Percentiles rank a stretch among this genome's conserved stretches.
These are phyloP conservation scores for Entamoeba moshkovskii DNA, from an alignment of 208 protist genomes.

Conservation along the genomic window DNA sequence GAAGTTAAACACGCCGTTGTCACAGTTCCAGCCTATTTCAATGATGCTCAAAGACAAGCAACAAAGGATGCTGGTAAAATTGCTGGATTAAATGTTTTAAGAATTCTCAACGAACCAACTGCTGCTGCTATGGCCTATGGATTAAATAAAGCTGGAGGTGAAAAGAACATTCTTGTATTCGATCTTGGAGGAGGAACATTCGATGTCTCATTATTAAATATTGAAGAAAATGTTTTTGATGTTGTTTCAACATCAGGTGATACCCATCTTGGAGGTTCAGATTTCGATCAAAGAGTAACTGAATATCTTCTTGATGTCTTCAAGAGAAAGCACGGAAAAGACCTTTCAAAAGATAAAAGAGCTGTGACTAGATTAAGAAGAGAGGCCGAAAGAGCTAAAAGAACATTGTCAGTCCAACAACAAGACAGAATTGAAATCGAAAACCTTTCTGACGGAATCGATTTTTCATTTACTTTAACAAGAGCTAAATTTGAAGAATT, in stretches of 20 bases:
- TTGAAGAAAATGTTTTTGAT: constrained; percentile 87
- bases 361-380: not conserved
- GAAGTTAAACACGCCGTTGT: constrained; percentile 27
- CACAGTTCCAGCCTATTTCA: constrained; percentile 79
- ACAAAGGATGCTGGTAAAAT: constrained; percentile 73
- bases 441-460: constrained; percentile 73
- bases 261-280: constrained; percentile 7
- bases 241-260: constrained; percentile 5
- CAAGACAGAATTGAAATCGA: constrained; percentile 78
- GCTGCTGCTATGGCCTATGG: constrained; percentile 91
- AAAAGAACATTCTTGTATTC: constrained; percentile 63
- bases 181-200: constrained; percentile 77
- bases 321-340: not conserved
- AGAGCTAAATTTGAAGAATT: constrained; percentile 90
- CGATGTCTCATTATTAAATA: constrained; percentile 89
- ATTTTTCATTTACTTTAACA: constrained; percentile 78
- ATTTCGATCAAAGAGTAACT: constrained; percentile 52
- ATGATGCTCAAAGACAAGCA: constrained; percentile 70
- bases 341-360: not conserved
- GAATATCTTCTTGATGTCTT: constrained; percentile 75
- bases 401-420: constrained; percentile 68
- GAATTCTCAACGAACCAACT: constrained; percentile 99
- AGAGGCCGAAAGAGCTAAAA: constrained; percentile 77
- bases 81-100: constrained; percentile 75
- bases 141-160: constrained; percentile 56